Evolutionary conservation across 2,329 filamentous ascomycete species (phyloP), one percentile per base, ranked within the genome.

Genomic region (Drechmeria coniospora): DNA sequence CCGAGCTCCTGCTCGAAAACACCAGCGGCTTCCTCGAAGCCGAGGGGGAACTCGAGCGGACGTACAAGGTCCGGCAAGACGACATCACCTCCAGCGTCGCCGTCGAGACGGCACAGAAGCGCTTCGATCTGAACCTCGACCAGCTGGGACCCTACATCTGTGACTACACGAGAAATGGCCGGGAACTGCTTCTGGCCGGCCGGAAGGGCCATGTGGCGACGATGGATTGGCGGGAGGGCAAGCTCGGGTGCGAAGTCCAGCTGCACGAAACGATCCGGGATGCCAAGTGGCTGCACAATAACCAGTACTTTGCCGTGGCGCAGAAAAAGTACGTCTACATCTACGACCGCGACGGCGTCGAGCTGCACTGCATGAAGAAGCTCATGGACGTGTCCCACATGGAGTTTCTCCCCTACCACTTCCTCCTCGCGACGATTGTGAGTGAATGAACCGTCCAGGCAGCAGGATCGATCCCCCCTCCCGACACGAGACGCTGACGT

Each of bases 241-340:
- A 86, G 52, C 59, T 94, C 33, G 82, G 81, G 6, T 94, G 84
- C 49, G 90, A 98, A 51, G 46, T 95, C 36, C 83, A 98, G 49
- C 63, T 98, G 36, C 74, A 76, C 27, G 90, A 98, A 61, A 95
- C 84, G 1, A 68, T 95, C 9, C 67, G 87, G 28, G 87, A 94
- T 54, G 78, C 79, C 15, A 78, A 76, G 47, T 98, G 84, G 80
- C 64, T 95, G 43, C 84, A 94, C 57, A 93, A 93, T 50, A 86
- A 90, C 51, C 83, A 93, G 41, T 79, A 74, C 55, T 94, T 95
- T 55, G 87, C 87, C 1, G 83, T 93, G 9, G 84, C 90, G 24
- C 87, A 98, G 56, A 94, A 93, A 63, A 90, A 87, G 56, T 79
- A 90, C 41, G 81, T 90, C 37, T 98, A 93, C 58, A 94, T 98